Base-by-base conservation (phyloP, 2,329 filamentous ascomycete genomes). In the Colletotrichum eremochloae region DNA sequence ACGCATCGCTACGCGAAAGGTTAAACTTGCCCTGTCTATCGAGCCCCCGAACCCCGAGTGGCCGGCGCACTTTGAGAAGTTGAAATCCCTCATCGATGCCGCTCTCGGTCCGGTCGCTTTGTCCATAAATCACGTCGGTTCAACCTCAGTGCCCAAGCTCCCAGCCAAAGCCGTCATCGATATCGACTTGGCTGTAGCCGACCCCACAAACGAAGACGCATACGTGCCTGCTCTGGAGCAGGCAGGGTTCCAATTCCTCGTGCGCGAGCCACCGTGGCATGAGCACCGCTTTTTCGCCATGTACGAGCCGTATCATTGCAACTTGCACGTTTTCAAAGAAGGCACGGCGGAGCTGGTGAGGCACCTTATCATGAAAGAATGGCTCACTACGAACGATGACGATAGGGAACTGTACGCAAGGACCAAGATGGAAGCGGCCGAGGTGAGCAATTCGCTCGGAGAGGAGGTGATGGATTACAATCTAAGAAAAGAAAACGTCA, bases 111-210 rank as follows among this genome's bases (percentile, higher is more conserved):
- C 75, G 29, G 74, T 82, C 5, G 74, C 78, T 46, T 73, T 80
- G n/a, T 75, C 77, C 31, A 78, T 89, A 63, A 74, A 79, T 24
- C 87, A 89, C 75, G 80, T 84, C 42, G 87, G 87, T 36, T 88
- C 85, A 15, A 89, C 87, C 38, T 85, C 84, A 63, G 80, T 89
- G 8, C 84, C 85, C 0, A 79, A 78, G 9, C 81, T 89, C 4
- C 80, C 84, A 0, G 87, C 87, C 57, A 89, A 89, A 78, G 80
- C 81, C 40, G 78, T 88, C 58, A 86, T 89, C 58, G 87, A 89
- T 75, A 81, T 89, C 38, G 87, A 89, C 75, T 77, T 89, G 11
- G 79, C 84, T 4, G 80, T 89, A 9, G 60, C 75, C 3, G 79
- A 86, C 60, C 70, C 81, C 33, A 74, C 74, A 14, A 80, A 83